Conservation (phyloP, 352 stramenopile species). For the Salisapilia sapeloensis region DNA sequence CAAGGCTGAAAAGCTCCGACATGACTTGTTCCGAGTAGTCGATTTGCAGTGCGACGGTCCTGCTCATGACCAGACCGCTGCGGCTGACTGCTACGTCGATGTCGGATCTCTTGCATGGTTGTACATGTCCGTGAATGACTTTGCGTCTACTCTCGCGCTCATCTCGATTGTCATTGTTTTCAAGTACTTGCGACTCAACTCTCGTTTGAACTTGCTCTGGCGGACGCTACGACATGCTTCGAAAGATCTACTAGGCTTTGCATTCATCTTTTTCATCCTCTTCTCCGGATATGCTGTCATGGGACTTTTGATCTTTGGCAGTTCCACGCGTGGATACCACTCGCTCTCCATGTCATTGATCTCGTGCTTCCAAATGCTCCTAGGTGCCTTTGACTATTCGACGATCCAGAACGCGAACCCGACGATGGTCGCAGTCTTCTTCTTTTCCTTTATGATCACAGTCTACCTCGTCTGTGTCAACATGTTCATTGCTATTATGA, state of each 20-base stretch:
- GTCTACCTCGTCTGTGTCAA: constrained; percentile 73
- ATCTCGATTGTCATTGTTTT: constrained; percentile 67
- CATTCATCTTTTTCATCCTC: constrained; percentile 69
- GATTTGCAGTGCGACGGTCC: constrained; percentile 25
- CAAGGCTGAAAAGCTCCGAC: constrained; percentile 23
- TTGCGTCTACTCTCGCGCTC: constrained; percentile 29
- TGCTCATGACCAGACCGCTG: constrained; percentile 20
- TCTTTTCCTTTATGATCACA: constrained; percentile 68
- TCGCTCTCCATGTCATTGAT: constrained; percentile 48
- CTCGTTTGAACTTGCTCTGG: constrained; percentile 61
- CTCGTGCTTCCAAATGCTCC: constrained; percentile 71
- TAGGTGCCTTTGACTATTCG: constrained; percentile 66
- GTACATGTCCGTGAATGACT: constrained; percentile 34
- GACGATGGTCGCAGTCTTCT: constrained; percentile 63
- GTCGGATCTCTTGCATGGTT: constrained; percentile 28
- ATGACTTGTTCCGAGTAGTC: constrained; percentile 29
- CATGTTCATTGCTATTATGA: constrained; percentile 80
- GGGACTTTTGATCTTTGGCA: constrained; percentile 61
- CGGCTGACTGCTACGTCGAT: constrained; percentile 35
- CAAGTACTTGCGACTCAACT: constrained; percentile 68
- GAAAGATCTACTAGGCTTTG: constrained; percentile 56
- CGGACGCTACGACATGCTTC: constrained; percentile 55
- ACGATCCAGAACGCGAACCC: constrained; percentile 45
- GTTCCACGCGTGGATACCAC: constrained; percentile 41
- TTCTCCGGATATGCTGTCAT: constrained; percentile 67